Base-by-base conservation (phyloP, 129 eudicot genomes). In the Flaveria ramosissima region DNA sequence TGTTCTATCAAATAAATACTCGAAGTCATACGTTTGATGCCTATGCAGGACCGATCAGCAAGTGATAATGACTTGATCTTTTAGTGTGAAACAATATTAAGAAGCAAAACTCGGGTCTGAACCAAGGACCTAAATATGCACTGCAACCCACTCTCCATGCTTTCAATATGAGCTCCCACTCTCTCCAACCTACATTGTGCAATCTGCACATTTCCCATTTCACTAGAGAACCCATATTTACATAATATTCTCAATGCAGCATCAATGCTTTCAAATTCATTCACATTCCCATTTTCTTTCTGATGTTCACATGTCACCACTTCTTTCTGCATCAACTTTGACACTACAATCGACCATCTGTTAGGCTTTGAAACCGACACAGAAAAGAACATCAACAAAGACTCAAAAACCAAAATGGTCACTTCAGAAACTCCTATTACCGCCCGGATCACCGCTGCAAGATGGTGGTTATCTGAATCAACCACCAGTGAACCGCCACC, bases 391-490 rank as follows among this genome's bases (percentile, higher is more conserved):
- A 47, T 15, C 73, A 89, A 62, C 36, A 84, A 52, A 45, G 82
- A 73, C 36, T 69, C 84, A 12, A 89, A 77, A 62, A 74, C 68
- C n/a, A 77, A 79, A 45, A 82, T 47, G 0, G 82, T 86, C 42
- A 73, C 6, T 12, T 69, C 82, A 5, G 71, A 68, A 62, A 82
- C 86, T 73, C 87, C 87, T 46, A 82, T 75, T 0, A 89, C 39
- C 1, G 75, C 68, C 68, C 71, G 65, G 46, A 86, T 73, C 78
- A 78, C 82, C 3, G 75, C 76, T 3, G 47, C 32, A 32, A 82
- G 68, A 1, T 78, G 77, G 50, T 77, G 48, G 70, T 47, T 16
- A 55, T 46, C 32, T 0, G 51, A 73, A 65, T 77, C 83, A 59
- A 72, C 56, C 11, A 71, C 82, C 66, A 77, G 53, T 19, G 30